Evolutionary conservation across 768 basidiomycete species (phyloP).

Genomic region (Suillus weaverae): DNA sequence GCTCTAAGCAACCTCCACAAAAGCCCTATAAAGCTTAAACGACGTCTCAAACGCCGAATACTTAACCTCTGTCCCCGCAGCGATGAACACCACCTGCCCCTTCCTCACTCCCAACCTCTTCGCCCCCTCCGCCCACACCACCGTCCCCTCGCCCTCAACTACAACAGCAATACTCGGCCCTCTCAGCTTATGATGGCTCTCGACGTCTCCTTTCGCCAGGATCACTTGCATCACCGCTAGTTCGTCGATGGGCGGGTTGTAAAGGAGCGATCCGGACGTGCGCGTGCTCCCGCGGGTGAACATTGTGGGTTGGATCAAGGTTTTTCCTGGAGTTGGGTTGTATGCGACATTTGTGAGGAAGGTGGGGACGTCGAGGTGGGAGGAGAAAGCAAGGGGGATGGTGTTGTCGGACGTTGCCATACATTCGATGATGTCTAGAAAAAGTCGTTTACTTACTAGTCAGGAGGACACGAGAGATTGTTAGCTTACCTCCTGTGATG

Average conservation of each 20-base stretch:
- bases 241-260: constrained; percentile 89
- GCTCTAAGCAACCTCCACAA: constrained; percentile 7
- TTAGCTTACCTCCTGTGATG: constrained; percentile 51
- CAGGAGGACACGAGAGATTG: too few relatives aligned
- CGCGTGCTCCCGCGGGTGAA: constrained; percentile 38
- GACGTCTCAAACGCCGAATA: constrained; percentile 35
- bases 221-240: constrained; percentile 75
- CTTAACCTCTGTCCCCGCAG: constrained; percentile 56
- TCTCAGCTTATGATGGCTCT: constrained; percentile 58
- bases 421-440: constrained; percentile 58
- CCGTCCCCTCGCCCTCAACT: constrained; percentile 57
- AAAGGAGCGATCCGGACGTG: constrained; percentile 46
- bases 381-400: constrained; percentile 55
- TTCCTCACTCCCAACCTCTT: constrained; percentile 32
- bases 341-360: constrained; percentile 83
- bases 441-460: neutral
- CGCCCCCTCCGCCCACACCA: constrained; percentile 44
- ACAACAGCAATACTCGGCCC: constrained; percentile 83
- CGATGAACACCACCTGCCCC: constrained; percentile 80
- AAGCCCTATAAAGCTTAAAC: constrained; percentile 12
- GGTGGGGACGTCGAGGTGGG: constrained; percentile 85
- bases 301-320: constrained; percentile 55
- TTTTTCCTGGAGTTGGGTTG: constrained; percentile 56
- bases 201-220: constrained; percentile 42
- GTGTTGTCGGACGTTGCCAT: constrained; percentile 62